A percentile compares a stretch with the other conserved stretches of the same genome.
Conservation (phyloP, 2,329 filamentous ascomycete species). For the Colletotrichum agaves region DNA sequence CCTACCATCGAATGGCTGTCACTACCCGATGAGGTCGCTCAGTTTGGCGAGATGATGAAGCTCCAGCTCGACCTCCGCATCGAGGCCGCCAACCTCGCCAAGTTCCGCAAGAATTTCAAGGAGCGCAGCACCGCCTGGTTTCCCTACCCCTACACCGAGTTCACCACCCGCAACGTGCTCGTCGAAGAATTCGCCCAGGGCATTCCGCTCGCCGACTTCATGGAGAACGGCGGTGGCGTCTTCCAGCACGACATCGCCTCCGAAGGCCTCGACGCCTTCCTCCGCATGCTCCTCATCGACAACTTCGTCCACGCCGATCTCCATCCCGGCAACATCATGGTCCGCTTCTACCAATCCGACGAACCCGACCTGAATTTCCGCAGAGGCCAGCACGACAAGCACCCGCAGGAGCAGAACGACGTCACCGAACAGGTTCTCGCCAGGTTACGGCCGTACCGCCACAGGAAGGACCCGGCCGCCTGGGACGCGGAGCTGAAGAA, state of each 20-base stretch:
- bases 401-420: slow-evolving; percentile 67
- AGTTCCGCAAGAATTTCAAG: slow-evolving; percentile 91
- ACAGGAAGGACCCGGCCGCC: slow-evolving; percentile 68
- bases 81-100: slow-evolving; percentile 88
- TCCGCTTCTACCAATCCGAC: slow-evolving; percentile 91
- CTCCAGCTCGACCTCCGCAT: slow-evolving; percentile 96
- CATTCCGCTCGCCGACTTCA: slow-evolving; percentile 88
- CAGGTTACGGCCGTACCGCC: slow-evolving; percentile 78
- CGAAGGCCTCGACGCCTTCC: slow-evolving; percentile 93
- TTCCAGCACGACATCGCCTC: slow-evolving; percentile 96
- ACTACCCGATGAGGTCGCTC: slow-evolving; percentile 89
- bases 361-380: slow-evolving; percentile 68
- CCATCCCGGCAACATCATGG: slow-evolving; percentile 99
- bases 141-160: slow-evolving; percentile 91
- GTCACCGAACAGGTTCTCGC: slow-evolving; percentile 89
- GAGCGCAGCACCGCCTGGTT: slow-evolving; percentile 95
- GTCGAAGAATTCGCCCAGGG: slow-evolving; percentile 97
- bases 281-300: slow-evolving; percentile 96
- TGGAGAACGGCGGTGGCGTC: slow-evolving; percentile 89
- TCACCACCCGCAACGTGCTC: slow-evolving; percentile 90
- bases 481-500: slow-evolving; percentile 81
- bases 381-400: slow-evolving; percentile 43
- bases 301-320: slow-evolving; percentile 98
- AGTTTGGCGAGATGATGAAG: slow-evolving; percentile 99
- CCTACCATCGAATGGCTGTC: slow-evolving; percentile 98